phyloP scores from a whole-genome alignment of 1,284 basidiomycete species.

The Ustilago hordei region DNA sequence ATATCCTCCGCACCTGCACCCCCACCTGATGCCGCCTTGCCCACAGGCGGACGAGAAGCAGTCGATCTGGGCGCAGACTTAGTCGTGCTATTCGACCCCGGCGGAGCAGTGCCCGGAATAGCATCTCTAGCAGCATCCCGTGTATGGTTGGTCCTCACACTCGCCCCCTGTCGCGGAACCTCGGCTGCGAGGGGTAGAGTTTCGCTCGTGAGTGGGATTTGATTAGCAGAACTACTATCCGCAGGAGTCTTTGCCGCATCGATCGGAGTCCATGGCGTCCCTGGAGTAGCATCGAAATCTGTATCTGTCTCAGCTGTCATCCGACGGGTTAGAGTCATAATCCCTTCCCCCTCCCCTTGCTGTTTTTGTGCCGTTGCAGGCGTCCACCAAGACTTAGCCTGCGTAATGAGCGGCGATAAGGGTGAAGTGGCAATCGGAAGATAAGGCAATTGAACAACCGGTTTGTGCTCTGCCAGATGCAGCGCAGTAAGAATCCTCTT shows the following conservation, averaged over 20 bases:
- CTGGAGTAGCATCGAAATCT: slow-evolving; percentile 29
- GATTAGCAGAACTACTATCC: slow-evolving; percentile 1
- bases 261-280: slow-evolving; percentile 38
- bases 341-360: slow-evolving; percentile 20
- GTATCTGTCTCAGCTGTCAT: slow-evolving; percentile 22
- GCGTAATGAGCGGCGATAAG: slow-evolving; percentile 57
- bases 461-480: slow-evolving; percentile 52
- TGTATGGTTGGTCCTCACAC: slow-evolving; percentile 13
- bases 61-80: slow-evolving; percentile 18
- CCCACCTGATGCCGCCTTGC: background rate
- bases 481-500: slow-evolving; percentile 55
- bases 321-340: slow-evolving; percentile 37
- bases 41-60: slow-evolving; percentile 4
- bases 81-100: slow-evolving; percentile 18
- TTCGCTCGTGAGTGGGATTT: slow-evolving; percentile 31
- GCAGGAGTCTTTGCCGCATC: slow-evolving; percentile 11
- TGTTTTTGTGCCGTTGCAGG: slow-evolving; percentile 16
- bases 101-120: background rate
- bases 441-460: slow-evolving; percentile 89
- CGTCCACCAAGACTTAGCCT: slow-evolving; percentile 49
- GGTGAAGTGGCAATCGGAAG: slow-evolving; percentile 90
- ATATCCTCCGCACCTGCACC: slow-evolving; percentile 15
- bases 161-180: slow-evolving; percentile 12
- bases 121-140: slow-evolving; percentile 18
- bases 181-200: slow-evolving; percentile 19